Conservation (phyloP, 805 yeast species). For the Lachancea cidri region DNA sequence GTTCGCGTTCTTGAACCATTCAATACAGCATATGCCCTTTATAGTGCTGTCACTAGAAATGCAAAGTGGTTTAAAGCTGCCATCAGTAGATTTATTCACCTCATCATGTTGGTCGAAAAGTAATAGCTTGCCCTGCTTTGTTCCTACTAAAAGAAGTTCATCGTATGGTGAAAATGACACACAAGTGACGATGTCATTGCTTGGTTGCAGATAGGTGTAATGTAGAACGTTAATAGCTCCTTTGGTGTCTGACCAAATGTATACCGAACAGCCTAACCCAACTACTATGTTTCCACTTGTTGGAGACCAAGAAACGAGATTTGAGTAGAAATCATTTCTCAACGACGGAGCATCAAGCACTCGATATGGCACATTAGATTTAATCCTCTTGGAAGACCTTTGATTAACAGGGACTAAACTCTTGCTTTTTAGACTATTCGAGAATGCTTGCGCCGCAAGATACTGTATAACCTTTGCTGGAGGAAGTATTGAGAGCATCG, state of each 20-base stretch:
- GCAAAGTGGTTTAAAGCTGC: constrained; percentile 7
- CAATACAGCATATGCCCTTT: constrained; percentile 51
- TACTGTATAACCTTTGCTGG: constrained; percentile 17
- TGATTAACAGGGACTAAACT: constrained; percentile 6
- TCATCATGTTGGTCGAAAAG: constrained; percentile 37
- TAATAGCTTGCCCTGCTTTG: constrained; percentile 50
- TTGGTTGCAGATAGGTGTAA: constrained; percentile 29
- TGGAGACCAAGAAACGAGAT: constrained; percentile 67
- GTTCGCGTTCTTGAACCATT: constrained; percentile 44
- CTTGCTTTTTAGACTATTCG: constrained; percentile 10
- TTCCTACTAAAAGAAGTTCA: constrained; percentile 49
- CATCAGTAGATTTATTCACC: neutral
- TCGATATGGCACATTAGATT: constrained; percentile 41
- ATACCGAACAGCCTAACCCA: constrained; percentile 56
- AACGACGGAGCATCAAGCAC: constrained; percentile 66
- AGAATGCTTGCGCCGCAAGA: constrained; percentile 11
- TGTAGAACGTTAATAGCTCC: constrained; percentile 43
- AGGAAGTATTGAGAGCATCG: constrained; percentile 18
- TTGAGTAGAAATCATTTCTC: constrained; percentile 72
- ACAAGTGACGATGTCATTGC: constrained; percentile 45
- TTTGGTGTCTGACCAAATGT: constrained; percentile 53
- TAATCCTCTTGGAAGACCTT: constrained; percentile 27
- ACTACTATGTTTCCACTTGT: constrained; percentile 50
- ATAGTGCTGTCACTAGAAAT: constrained; percentile 1
- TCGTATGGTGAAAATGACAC: constrained; percentile 49